These are phyloP conservation scores for Brassica juncea DNA, from an alignment of 345 rosid species.

Conservation along the genomic window DNA sequence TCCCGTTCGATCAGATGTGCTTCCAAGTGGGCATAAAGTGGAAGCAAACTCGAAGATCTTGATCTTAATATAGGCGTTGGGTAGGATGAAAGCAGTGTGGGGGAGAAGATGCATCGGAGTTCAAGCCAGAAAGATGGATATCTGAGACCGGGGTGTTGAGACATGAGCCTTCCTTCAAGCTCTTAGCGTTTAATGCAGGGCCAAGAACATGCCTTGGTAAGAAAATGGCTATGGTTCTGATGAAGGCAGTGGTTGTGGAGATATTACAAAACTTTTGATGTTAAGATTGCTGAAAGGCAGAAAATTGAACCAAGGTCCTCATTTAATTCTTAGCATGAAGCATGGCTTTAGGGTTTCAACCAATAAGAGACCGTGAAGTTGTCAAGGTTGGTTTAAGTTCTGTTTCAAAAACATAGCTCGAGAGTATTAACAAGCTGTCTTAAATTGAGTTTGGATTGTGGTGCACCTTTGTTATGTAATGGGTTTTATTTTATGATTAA, in stretches of 20 bases:
- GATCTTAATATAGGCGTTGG: background rate
- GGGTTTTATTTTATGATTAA: background rate
- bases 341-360: background rate
- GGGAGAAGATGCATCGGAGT: background rate
- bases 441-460: background rate
- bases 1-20: background rate
- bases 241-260: background rate
- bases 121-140: background rate
- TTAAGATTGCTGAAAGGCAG: background rate
- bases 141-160: background rate
- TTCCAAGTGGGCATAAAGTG: background rate
- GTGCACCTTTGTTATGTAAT: background rate
- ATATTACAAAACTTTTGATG: background rate
- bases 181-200: background rate
- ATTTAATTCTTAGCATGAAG: background rate
- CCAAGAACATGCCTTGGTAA: conserved; percentile 1
- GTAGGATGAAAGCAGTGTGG: background rate
- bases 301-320: background rate
- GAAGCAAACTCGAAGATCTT: background rate
- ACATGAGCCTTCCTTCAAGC: background rate
- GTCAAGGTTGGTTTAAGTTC: background rate
- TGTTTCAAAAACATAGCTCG: background rate
- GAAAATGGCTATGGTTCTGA: background rate
- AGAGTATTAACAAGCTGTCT: background rate
- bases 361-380: background rate